phyloP scores from a whole-genome alignment of 371 early-diverging fungal genomes.

The Mortierella sp. region DNA sequence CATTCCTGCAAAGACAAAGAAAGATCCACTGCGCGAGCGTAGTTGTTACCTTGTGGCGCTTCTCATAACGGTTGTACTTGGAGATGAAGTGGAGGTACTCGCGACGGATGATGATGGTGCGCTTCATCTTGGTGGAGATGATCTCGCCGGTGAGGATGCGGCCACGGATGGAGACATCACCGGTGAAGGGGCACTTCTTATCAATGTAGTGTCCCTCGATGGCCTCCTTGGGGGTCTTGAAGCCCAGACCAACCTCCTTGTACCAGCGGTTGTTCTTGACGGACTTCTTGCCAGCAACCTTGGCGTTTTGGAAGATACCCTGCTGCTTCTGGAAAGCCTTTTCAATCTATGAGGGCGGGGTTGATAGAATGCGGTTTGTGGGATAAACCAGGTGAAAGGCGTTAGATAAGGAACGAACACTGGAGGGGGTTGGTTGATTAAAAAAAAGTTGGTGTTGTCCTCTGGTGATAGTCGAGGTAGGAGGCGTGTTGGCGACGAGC shows the following conservation, averaged over 20 bases:
- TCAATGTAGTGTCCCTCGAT: slow-evolving; percentile 98
- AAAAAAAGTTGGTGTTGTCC: not conserved
- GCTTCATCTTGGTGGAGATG: slow-evolving; percentile 98
- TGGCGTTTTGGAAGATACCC: slow-evolving; percentile 96
- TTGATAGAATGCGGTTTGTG: too few relatives aligned
- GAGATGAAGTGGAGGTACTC: slow-evolving; percentile 99
- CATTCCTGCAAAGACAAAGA: not conserved
- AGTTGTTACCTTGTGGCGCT: slow-evolving; percentile 97
- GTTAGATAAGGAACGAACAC: not conserved
- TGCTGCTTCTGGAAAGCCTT: slow-evolving; percentile 98
- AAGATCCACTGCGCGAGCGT: not conserved
- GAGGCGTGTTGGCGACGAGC: not conserved
- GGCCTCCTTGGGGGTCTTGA: slow-evolving; percentile 99
- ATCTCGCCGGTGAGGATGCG: slow-evolving; percentile 98
- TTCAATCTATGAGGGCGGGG: slow-evolving; percentile 65
- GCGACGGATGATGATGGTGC: slow-evolving; percentile 98
- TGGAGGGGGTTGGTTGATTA: not conserved
- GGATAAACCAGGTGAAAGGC: not conserved
- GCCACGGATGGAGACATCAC: slow-evolving; percentile 98
- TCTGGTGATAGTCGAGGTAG: not conserved
- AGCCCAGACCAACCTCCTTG: slow-evolving; percentile 99
- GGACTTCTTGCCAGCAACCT: slow-evolving; percentile 83
- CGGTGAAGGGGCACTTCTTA: slow-evolving; percentile 99
- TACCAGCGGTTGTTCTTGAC: slow-evolving; percentile 88
- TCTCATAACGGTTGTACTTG: slow-evolving; percentile 99